Conservation (phyloP, 352 stramenopile genomes). For the Phytophthora meadii region DNA sequence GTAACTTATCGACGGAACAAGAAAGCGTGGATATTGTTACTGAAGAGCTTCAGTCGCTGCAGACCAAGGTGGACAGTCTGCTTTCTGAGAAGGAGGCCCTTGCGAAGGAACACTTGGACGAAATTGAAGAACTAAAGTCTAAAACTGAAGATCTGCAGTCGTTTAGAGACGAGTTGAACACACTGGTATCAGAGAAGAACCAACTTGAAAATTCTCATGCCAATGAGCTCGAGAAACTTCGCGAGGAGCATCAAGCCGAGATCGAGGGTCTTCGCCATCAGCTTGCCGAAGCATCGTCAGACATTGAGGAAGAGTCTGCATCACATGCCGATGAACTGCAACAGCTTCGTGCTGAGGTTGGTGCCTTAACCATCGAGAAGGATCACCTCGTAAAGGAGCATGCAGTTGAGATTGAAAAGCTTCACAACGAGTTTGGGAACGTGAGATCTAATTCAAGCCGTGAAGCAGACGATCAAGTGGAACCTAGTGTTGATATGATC, state of each 20-base stretch:
- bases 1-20: neutral
- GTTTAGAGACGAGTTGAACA: constrained; percentile 11
- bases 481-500: constrained; percentile 1
- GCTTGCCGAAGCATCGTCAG: constrained; percentile 6
- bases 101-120: constrained; percentile 4
- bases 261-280: constrained; percentile 20
- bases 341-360: constrained; percentile 30
- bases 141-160: constrained; percentile 20
- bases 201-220: constrained; percentile 4
- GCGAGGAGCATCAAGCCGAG: constrained; percentile 3
- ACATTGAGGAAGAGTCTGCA: constrained; percentile 22
- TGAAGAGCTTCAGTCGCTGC: constrained; percentile 35
- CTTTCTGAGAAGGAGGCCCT: constrained; percentile 20
- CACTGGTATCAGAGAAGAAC: constrained; percentile 10
- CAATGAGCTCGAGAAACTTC: constrained; percentile 17
- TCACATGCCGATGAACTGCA: constrained; percentile 41
- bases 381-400: constrained; percentile 27
- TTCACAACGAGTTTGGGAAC: constrained; percentile 21
- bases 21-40: constrained; percentile 25
- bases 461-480: constrained; percentile 1
- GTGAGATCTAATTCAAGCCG: neutral
- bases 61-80: constrained; percentile 26
- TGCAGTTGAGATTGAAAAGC: constrained; percentile 31
- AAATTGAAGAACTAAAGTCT: constrained; percentile 26
- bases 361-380: constrained; percentile 27